These are phyloP conservation scores for Firmiana major DNA, from an alignment of 345 rosid species.

Conservation along the genomic window DNA sequence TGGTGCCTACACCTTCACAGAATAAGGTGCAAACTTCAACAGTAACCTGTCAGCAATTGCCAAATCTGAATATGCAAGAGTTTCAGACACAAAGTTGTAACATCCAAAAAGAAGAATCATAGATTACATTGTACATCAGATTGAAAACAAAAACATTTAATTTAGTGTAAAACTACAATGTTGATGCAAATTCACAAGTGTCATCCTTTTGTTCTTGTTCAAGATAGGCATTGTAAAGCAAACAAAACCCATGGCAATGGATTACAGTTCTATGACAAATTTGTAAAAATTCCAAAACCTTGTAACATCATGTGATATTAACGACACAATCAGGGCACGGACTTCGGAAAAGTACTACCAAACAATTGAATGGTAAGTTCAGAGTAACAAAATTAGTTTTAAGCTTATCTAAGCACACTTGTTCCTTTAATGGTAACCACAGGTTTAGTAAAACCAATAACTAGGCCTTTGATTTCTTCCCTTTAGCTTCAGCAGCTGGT, in stretches of 20 bases:
- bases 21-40: not conserved
- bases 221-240: not conserved
- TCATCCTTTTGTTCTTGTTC: not conserved
- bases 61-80: not conserved
- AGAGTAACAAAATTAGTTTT: not conserved
- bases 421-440: not conserved
- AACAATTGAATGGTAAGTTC: not conserved
- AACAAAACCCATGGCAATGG: not conserved
- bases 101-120: not conserved
- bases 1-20: too few relatives aligned
- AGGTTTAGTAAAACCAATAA: not conserved
- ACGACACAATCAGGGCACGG: not conserved
- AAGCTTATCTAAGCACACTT: not conserved
- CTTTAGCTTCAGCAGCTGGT: slow-evolving; percentile 41
- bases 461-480: slow-evolving; percentile 40
- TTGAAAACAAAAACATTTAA: not conserved
- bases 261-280: not conserved
- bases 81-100: not conserved
- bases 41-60: not conserved
- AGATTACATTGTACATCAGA: not conserved
- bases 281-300: not conserved
- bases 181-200: not conserved
- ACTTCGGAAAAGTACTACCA: not conserved
- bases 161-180: not conserved
- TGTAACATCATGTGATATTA: not conserved